Evolutionary conservation across 192 early-diverging fungal species (phyloP).

Genomic region (Coemansia sp.): DNA sequence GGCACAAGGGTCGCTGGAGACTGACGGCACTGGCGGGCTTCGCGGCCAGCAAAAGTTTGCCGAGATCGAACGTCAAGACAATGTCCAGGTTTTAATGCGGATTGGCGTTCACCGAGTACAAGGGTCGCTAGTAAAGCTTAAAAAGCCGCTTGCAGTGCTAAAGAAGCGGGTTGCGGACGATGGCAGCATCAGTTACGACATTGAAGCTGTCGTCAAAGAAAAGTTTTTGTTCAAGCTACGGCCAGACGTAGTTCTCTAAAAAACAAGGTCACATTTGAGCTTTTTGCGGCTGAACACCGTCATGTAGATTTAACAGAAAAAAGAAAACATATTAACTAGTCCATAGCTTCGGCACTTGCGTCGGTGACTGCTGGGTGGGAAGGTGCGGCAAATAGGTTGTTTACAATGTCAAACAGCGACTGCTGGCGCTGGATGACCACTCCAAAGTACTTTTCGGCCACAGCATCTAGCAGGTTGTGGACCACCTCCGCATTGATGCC

Average conservation of each 20-base stretch:
- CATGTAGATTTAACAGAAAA: not conserved
- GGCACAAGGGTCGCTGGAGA: constrained; percentile 49
- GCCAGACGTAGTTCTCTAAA: constrained; percentile 39
- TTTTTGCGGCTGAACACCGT: no score
- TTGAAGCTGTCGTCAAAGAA: constrained; percentile 44
- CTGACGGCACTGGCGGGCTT: constrained; percentile 34
- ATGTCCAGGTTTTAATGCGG: constrained; percentile 32
- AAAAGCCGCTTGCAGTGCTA: constrained; percentile 46
- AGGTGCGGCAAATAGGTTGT: constrained; percentile 42
- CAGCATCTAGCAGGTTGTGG: constrained; percentile 32
- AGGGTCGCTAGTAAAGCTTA: constrained; percentile 32
- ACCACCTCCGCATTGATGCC: constrained; percentile 33
- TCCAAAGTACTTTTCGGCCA: constrained; percentile 54
- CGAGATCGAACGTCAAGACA: constrained; percentile 32
- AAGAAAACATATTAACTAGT: constrained; percentile 29
- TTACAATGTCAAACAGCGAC: constrained; percentile 52
- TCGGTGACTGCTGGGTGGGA: constrained; percentile 28
- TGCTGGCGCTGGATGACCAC: constrained; percentile 52
- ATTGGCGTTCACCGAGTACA: constrained; percentile 42
- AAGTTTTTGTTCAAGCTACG: constrained; percentile 51
- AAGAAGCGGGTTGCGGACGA: constrained; percentile 12
- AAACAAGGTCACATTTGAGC: no score
- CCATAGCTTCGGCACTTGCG: constrained; percentile 34
- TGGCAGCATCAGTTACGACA: constrained; percentile 13
- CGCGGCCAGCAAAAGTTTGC: constrained; percentile 43